Percentiles rank a stretch among this genome's conserved stretches.
Conservation (phyloP, 495 filamentous ascomycete genomes). For the Penicillium fimorum region DNA sequence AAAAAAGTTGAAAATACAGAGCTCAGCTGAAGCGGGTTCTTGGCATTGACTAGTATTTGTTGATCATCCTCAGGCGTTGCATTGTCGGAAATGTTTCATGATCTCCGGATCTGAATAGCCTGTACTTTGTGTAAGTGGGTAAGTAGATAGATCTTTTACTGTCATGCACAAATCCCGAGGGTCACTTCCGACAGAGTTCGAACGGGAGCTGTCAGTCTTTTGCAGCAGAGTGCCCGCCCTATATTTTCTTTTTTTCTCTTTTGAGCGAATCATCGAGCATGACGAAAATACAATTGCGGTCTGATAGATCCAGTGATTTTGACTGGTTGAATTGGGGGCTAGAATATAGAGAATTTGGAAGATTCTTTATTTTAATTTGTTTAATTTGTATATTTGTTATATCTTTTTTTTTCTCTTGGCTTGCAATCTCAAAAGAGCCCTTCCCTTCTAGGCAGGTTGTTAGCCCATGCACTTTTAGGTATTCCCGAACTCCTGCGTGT, state of each 20-base stretch:
- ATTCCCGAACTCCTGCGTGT: constrained; percentile 6
- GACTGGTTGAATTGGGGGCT: constrained; percentile 16
- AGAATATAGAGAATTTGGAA: not conserved
- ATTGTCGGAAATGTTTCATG: not conserved
- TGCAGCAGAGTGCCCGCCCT: not conserved
- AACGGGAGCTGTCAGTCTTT: constrained; percentile 6
- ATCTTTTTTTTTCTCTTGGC: constrained; percentile 15
- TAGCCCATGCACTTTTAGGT: too few species aligned
- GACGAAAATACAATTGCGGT: constrained; percentile 13
- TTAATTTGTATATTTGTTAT: not conserved
- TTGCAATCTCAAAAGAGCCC: constrained; percentile 14
- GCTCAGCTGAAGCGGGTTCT: constrained; percentile 1
- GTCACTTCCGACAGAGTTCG: constrained; percentile 2
- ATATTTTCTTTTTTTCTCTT: not conserved
- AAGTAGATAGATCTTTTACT: not conserved
- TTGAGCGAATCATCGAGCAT: constrained; percentile 18
- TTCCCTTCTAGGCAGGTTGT: constrained; percentile 7
- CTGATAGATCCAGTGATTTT: constrained; percentile 27
- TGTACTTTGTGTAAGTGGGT: not conserved
- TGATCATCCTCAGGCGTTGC: not conserved
- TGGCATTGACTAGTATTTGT: not conserved
- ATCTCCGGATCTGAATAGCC: not conserved
- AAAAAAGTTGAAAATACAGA: too few species aligned
- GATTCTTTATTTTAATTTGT: too few species aligned
- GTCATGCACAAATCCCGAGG: constrained; percentile 1